Percentiles rank a stretch among this genome's conserved stretches.
phyloP scores from a whole-genome alignment of 148 eudicot genomes.

The Silene conica region DNA sequence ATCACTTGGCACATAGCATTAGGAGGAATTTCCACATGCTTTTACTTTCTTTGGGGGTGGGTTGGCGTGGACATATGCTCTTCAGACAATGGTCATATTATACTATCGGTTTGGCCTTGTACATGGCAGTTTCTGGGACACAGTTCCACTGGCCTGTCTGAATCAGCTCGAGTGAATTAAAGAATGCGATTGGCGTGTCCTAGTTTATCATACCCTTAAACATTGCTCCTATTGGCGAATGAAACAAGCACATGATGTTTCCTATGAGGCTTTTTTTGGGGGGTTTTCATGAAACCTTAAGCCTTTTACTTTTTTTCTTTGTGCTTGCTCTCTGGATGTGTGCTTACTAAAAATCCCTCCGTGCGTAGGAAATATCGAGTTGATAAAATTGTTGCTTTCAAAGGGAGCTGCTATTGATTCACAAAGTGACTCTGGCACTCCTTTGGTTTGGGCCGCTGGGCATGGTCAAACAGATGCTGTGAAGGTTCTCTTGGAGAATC shows the following conservation, averaged over 20 bases:
- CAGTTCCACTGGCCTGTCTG: background rate
- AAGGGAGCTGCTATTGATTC: constrained; percentile 62
- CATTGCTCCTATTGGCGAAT: background rate
- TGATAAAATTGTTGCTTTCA: constrained; percentile 63
- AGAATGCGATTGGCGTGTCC: background rate
- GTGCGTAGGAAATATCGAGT: constrained; percentile 68
- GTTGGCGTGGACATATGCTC: too few species aligned
- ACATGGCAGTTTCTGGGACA: background rate
- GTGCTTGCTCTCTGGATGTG: background rate
- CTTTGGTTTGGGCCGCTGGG: constrained; percentile 99
- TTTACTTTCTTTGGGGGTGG: too few species aligned
- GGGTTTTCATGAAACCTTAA: background rate
- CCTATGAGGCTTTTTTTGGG: too few species aligned
- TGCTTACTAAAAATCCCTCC: constrained; percentile 13
- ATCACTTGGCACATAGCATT: background rate
- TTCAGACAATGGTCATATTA: background rate
- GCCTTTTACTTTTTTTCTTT: background rate
- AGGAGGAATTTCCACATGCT: too few species aligned
- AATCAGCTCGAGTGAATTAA: background rate
- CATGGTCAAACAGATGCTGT: constrained; percentile 79
- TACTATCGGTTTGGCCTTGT: background rate
- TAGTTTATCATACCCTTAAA: background rate
- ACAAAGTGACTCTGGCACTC: constrained; percentile 96
- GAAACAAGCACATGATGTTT: background rate
- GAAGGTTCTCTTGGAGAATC: constrained; percentile 63